Base-by-base conservation (phyloP, 164 flowering plant species). In the Stephania yunnanensis region DNA sequence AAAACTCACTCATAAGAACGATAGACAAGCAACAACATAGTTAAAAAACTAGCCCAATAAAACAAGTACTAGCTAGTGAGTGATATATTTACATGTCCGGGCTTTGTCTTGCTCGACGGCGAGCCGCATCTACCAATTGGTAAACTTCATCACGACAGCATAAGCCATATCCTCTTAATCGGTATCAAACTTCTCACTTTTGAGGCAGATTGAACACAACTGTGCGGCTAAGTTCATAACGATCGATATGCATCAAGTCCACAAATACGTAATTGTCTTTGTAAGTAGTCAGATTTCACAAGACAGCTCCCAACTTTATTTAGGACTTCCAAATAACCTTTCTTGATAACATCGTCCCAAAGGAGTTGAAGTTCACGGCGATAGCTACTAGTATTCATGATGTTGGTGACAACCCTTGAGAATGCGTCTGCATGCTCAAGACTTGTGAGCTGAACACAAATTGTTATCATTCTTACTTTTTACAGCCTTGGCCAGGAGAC, bases 391-490 rank as follows among this genome's bases (percentile, higher is more conserved):
- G 36, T 92, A 65, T 97, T 97, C 97, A 94, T 94, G 74, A 94
- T 94, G 66, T 97, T 94, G 74, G 98, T 97, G 3, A 94, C 97
- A 73, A 89, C 90, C 71, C 97, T 91, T 25, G 98, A 90, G 30
- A 94, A 87, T 42, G 86, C 89, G 79, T 94, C 91, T 64, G 92
- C 88, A 89, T 94, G 97, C 78, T 90, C 85, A 73, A 94, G 70
- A 75, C 98, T 87, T 55, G 98, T 94, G 73, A 94, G 79, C 78
- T 94, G 98, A 48, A 94, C 97, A 31, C 98, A 97, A 78, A 92
- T 68, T 97, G 98, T 97, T 92, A 91, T 30, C 97, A 76, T 97
- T 92, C 7, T 95, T 97, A 94, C 90, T 83, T 94, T 94, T 90
- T 94, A 63, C 97, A 96, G 52, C 97, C 91, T 22, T 91, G 97